Conservation (phyloP, 2,329 filamentous ascomycete species). For the Knufia fluminis region DNA sequence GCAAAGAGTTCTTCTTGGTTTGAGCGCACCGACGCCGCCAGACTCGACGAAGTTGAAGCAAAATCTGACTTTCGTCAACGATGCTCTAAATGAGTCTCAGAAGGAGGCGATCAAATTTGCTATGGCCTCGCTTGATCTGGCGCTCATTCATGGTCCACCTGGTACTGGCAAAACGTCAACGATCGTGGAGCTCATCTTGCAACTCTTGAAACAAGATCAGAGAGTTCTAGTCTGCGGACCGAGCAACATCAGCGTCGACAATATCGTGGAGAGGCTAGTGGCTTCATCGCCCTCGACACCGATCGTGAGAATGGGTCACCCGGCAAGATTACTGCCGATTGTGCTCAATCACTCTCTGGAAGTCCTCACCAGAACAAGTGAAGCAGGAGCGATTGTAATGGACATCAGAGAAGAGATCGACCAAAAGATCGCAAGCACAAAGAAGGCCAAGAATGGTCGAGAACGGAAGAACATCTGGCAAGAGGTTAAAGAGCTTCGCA, state of each 20-base stretch:
- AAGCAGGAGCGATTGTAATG: slow-evolving; percentile 78
- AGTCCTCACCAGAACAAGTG: slow-evolving; percentile 79
- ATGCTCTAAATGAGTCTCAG: slow-evolving; percentile 50
- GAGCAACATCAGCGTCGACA: slow-evolving; percentile 95
- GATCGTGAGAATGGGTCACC: slow-evolving; percentile 84
- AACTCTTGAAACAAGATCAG: slow-evolving; percentile 63
- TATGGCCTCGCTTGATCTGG: slow-evolving; percentile 68
- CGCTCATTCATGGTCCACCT: slow-evolving; percentile 87
- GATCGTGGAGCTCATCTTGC: slow-evolving; percentile 87
- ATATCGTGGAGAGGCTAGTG: slow-evolving; percentile 86
- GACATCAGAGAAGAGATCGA: slow-evolving; percentile 93
- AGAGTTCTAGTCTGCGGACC: slow-evolving; percentile 89
- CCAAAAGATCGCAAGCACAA: slow-evolving; percentile 75
- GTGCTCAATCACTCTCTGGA: slow-evolving; percentile 87
- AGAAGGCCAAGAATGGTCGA: slow-evolving; percentile 71
- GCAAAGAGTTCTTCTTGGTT: slow-evolving; percentile 53
- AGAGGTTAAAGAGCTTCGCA: slow-evolving; percentile 74
- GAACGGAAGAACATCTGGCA: slow-evolving; percentile 75
- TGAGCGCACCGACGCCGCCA: slow-evolving; percentile 43
- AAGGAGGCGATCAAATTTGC: slow-evolving; percentile 67
- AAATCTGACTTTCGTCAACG: slow-evolving; percentile 43
- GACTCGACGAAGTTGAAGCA: slow-evolving; percentile 33
- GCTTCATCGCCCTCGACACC: slow-evolving; percentile 56
- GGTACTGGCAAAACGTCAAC: slow-evolving; percentile 97
- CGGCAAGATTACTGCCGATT: slow-evolving; percentile 77